Evolutionary conservation across 139 green algal genomes (phyloP).

Genomic region (Chlorella vulgaris): DNA sequence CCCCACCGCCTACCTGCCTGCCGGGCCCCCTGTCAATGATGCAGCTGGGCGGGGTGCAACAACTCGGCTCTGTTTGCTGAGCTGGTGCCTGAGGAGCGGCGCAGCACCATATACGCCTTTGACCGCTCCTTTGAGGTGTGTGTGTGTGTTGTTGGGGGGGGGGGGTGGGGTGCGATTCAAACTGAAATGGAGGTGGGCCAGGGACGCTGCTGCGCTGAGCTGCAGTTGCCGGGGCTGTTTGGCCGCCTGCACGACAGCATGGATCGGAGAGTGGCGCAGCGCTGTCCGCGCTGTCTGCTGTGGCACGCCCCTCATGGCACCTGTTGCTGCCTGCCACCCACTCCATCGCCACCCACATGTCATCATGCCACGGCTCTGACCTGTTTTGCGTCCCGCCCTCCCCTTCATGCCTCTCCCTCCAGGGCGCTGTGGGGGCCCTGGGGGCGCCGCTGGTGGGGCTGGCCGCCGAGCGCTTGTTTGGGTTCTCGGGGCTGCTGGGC

Average conservation of each 20-base stretch:
- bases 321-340: no score
- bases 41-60: constrained; percentile 64
- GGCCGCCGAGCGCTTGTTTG: constrained; percentile 69
- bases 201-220: no score
- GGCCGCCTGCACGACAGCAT: no score
- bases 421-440: constrained; percentile 60
- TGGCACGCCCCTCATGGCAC: no score
- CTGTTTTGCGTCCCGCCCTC: no score
- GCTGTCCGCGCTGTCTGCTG: not conserved
- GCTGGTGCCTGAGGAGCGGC: constrained; percentile 76
- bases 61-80: constrained; percentile 90
- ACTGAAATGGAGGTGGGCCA: no score
- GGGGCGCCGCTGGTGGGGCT: constrained; percentile 70
- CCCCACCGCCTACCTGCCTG: not conserved
- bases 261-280: no score
- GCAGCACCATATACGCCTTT: constrained; percentile 81
- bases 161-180: no score
- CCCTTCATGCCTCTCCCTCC: no score
- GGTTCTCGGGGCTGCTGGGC: constrained; percentile 52
- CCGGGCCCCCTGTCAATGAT: not conserved
- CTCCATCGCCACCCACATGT: no score
- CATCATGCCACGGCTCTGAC: no score
- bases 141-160: not conserved
- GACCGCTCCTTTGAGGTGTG: constrained; percentile 74
- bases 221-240: no score